Evolutionary conservation across 306 rosid genomes (phyloP), one percentile per base, ranked within the genome.

Genomic region (Medicago ruthenica): DNA sequence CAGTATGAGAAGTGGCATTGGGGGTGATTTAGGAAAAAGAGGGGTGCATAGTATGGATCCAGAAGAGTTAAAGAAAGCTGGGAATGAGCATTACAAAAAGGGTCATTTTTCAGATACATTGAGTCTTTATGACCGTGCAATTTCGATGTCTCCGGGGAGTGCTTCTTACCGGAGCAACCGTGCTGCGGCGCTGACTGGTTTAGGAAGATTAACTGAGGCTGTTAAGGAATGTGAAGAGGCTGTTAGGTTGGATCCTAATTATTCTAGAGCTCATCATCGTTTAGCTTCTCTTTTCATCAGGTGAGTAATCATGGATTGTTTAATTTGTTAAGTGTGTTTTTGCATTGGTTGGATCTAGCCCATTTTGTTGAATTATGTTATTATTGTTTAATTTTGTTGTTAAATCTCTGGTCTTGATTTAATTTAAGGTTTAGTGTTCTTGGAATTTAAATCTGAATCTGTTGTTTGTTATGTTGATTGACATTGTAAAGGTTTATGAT

Each of bases 141-240:
- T 95, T 82, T 79, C 89, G 0, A 12, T 89, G 34, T 89, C 93
- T 0, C 97, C 98, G 8, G 83, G 61, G 15, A 95, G 92, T 71
- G 90, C 91, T 0, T 88, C 97, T 0, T 90, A 84, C 68, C 88
- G 98, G 79, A 83, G 97, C 64, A 95, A 95, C 83, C 91, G 98
- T 8, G 98, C 97, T 0, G 98, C 98, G 8, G 98, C 98, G 21
- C 77, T 95, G 83, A 92, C 92, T 0, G 89, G 90, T 3, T 84
- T 92, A 7, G 88, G 93, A 8, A 81, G 97, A 74, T 70, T 95
- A 7, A 77, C 50, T 31, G 97, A 92, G 86, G 97, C 98, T 0
- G 89, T 95, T 78, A 81, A 70, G 80, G 98, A 90, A 77, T 92
- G 98, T 36, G 90, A 90, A 70, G 97, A 87, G 86, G 97, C 97